Conservation (phyloP, 2,329 filamentous ascomycete species). For the Neonectria faginata region DNA sequence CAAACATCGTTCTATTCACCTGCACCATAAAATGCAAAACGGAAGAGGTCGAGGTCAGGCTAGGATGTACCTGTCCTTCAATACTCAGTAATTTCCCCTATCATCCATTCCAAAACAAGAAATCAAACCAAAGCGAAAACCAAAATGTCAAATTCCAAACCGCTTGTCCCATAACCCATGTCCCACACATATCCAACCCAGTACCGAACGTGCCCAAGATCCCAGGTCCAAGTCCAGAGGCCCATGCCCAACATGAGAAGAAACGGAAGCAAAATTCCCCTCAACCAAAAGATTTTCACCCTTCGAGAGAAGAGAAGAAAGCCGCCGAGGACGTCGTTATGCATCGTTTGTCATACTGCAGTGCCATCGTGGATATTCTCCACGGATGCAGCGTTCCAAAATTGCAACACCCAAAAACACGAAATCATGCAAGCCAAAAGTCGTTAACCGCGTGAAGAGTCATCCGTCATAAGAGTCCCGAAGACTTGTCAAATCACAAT, state of each 20-base stretch:
- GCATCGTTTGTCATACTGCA: slow-evolving; percentile 40
- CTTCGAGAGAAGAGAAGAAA: neutral
- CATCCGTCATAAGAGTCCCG: slow-evolving; percentile 27
- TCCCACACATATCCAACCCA: neutral
- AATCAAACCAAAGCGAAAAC: neutral
- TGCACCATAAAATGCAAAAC: neutral
- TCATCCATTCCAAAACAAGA: neutral
- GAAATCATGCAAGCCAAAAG: slow-evolving; percentile 29
- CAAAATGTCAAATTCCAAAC: neutral
- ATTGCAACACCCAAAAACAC: slow-evolving; percentile 26
- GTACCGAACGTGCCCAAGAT: neutral
- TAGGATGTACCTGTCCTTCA: neutral
- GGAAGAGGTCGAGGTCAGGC: neutral
- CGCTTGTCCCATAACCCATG: neutral
- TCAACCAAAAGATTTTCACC: slow-evolving; percentile 1
- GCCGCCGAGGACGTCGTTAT: slow-evolving; percentile 20
- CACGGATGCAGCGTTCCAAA: slow-evolving; percentile 37
- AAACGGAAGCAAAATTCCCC: neutral
- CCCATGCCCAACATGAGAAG: slow-evolving; percentile 12
- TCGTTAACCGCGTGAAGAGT: slow-evolving; percentile 38
- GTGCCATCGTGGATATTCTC: slow-evolving; percentile 39
- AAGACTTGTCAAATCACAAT: slow-evolving; percentile 12
- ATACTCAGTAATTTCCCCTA: neutral
- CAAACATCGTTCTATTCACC: neutral
- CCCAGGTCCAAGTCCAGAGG: slow-evolving; percentile 7